phyloP scores from a whole-genome alignment of 345 rosid species.

The Heritiera littoralis region DNA sequence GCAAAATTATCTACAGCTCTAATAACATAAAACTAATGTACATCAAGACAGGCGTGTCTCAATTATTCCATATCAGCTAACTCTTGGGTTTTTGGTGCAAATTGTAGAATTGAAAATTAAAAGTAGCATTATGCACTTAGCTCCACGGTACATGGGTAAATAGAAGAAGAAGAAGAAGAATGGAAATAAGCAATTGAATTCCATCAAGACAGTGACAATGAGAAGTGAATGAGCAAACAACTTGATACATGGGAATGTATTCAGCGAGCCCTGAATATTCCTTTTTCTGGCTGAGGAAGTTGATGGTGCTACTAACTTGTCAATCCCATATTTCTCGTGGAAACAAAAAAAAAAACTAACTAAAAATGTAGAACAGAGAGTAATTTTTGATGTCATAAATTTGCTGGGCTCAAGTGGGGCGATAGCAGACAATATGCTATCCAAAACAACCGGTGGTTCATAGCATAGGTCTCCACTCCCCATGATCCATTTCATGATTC shows the following conservation, averaged over 20 bases:
- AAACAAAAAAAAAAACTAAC: neutral
- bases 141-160: neutral
- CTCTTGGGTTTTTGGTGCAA: neutral
- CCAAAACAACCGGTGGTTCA: conserved; percentile 31
- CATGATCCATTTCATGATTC: too few species aligned
- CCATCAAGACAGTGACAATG: conserved; percentile 1
- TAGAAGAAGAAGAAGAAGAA: too few species aligned
- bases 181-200: neutral
- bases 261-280: conserved; percentile 3
- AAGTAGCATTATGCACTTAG: neutral
- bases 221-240: conserved; percentile 11
- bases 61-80: neutral
- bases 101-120: neutral
- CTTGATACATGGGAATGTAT: conserved; percentile 5
- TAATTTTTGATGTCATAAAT: conserved; percentile 13
- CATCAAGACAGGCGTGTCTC: neutral
- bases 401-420: conserved; percentile 18
- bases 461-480: neutral
- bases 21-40: too few species aligned
- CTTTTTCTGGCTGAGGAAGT: conserved; percentile 28
- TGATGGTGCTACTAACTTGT: conserved; percentile 21
- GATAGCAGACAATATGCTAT: conserved; percentile 29
- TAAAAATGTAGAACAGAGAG: neutral
- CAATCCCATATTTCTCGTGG: neutral
- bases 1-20: neutral